Evolutionary conservation across 2,329 filamentous ascomycete genomes (phyloP), one percentile per base, ranked within the genome.

Genomic region (Trichophyton benhamiae): DNA sequence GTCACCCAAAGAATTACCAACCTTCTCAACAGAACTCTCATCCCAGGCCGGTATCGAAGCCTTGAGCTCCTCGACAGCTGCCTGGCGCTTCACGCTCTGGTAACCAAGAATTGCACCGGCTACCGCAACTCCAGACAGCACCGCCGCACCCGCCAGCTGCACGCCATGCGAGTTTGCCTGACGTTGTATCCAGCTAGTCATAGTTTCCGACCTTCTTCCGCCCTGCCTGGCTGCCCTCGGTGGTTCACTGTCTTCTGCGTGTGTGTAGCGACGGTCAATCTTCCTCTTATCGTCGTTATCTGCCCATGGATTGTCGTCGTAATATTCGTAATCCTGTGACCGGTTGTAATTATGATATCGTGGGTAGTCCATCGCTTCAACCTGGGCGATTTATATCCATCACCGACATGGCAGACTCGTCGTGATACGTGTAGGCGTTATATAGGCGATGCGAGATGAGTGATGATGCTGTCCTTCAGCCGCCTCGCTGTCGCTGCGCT

Each of bases 61-160:
- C 67, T 86, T 86, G 62, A 87, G 68, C 57, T 83, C 76, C 61
- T 80, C 74, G 22, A 85, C 77, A 57, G 78, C 79, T 66, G 81
- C 80, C 68, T 77, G 78, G 62, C 81, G 76, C 65, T 76, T 78
- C 41, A 81, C 76, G 60, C 81, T 77, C 68, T 85, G 83, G 60
- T 81, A 78, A 2, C 82, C 80, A 55, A 85, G 73, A 55, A 85
- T 82, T 0, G 80, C 77, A 65, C 77, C 76, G 22, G 75, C 75
- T 48, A 76, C 75, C 61, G 75, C 74, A 57, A 72, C 74, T 44
- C 74, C 75, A 6, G 75, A 77, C 22, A 77, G 63, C n/a, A 76
- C 71, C 27, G 75, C 75, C 3, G 74, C 74, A 33, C 74, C 72
- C 52, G 71, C 72, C 63, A 78, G 71, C 68, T 78, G 76, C 17